These are phyloP conservation scores for Hanseniaspora thailandica DNA, from an alignment of 805 yeast species.

Conservation along the genomic window DNA sequence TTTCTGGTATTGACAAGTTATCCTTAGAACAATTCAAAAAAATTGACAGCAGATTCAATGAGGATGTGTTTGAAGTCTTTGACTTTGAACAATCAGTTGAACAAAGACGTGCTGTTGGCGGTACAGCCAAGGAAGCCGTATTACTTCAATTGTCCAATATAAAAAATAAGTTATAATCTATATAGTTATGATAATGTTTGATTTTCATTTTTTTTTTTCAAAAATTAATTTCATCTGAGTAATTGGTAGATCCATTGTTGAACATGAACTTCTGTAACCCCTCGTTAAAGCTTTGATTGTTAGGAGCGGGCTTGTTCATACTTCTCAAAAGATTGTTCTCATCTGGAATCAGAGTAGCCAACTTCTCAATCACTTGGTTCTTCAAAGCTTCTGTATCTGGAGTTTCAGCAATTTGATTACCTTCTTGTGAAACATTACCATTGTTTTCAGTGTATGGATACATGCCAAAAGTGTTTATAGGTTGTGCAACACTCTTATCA, in stretches of 20 bases:
- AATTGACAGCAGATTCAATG: slow-evolving; percentile 69
- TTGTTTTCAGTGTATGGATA: background rate
- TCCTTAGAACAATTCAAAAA: slow-evolving; percentile 61
- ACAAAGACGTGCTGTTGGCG: slow-evolving; percentile 93
- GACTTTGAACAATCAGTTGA: slow-evolving; percentile 90
- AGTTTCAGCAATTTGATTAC: background rate
- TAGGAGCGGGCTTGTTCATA: background rate
- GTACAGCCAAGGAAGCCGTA: slow-evolving; percentile 90
- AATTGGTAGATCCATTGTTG: slow-evolving; percentile 4
- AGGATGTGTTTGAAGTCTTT: slow-evolving; percentile 75
- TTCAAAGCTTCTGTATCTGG: background rate
- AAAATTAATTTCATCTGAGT: slow-evolving; percentile 12
- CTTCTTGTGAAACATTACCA: background rate
- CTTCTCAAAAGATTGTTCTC: background rate
- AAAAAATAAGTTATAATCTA: slow-evolving; percentile 22
- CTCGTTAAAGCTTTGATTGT: background rate
- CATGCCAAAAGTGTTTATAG: background rate
- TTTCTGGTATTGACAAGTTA: slow-evolving; percentile 79
- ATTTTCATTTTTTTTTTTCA: background rate
- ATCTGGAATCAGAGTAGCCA: slow-evolving; percentile 8
- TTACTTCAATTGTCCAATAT: slow-evolving; percentile 47
- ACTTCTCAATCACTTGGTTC: slow-evolving; percentile 11
- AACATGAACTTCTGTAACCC: slow-evolving; percentile 5
- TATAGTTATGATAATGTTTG: background rate
- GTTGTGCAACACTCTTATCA: background rate